Base-by-base conservation (phyloP, 306 rosid species). In the Lathyrus tuberosus region DNA sequence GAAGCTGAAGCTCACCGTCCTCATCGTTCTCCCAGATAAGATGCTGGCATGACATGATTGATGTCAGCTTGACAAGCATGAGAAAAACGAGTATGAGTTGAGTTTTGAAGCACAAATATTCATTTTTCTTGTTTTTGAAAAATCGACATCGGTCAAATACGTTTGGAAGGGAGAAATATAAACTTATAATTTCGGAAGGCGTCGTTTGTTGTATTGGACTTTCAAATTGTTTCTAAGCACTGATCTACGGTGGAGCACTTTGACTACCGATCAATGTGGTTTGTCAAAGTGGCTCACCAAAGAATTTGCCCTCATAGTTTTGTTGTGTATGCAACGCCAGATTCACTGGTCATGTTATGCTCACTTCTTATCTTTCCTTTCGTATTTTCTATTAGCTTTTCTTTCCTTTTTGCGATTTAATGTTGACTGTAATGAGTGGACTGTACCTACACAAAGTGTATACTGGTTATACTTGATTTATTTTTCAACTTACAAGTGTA, bases 341-440 rank as follows among this genome's bases (percentile, higher is more conserved):
- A 74, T 41, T 59, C 75, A 61, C 15, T 10, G 47, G 40, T 31
- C 46, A 67, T n/a, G 33, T 3, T 16, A 16, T 17, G 5, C 20
- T 8, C 26, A 48, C 12, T 17, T 48, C 9, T 24, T 11, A 15
- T 72, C 40, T 18, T 57, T n/a, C 46, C 5, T 59, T 16, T 3
- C 40, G 40, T 35, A 35, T 8, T 35, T 35, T 35, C 40, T 35
- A 35, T 2, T 35, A 7, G 40, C 10, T 35, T 11, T 22, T 67
- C 40, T 18, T 57, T n/a, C 46, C 5, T 59, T 16, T 3, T 6
- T 52, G 28, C 15, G 49, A 43, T 46, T 47, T 47, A 6, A 63
- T 22, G 4, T 56, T 68, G 53, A 37, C 41, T 68, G 49, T 38
- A 62, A 53, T 52, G 24, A 51, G 33, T 69, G 5, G 42, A 17